Evolutionary conservation across 768 basidiomycete genomes (phyloP).

Genomic region (Termitomyces heimii): DNA sequence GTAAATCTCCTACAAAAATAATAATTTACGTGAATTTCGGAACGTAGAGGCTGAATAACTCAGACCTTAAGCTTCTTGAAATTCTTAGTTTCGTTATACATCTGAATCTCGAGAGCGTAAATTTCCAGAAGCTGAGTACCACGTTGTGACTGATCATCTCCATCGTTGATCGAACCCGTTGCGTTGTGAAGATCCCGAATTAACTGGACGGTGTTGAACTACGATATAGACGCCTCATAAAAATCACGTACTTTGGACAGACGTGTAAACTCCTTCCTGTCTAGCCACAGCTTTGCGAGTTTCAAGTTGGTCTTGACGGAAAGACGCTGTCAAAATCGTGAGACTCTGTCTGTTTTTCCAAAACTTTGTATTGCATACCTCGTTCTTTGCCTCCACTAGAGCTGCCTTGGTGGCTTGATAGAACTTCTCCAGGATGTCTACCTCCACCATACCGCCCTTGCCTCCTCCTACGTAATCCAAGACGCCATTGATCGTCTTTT

Average conservation of each 20-base stretch:
- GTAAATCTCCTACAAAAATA: slow-evolving; percentile 77
- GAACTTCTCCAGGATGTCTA: slow-evolving; percentile 89
- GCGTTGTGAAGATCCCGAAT: slow-evolving; percentile 70
- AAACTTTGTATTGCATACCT: slow-evolving; percentile 46
- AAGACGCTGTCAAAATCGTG: slow-evolving; percentile 54
- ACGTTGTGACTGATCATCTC: slow-evolving; percentile 83
- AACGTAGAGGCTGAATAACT: not conserved
- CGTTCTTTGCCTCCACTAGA: slow-evolving; percentile 92
- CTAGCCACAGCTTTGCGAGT: slow-evolving; percentile 95
- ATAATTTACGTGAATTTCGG: not conserved
- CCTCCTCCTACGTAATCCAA: slow-evolving; percentile 95
- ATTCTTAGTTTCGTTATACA: slow-evolving; percentile 97
- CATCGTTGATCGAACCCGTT: slow-evolving; percentile 55
- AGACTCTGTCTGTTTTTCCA: not conserved
- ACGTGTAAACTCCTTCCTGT: slow-evolving; percentile 84
- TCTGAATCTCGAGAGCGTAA: slow-evolving; percentile 97
- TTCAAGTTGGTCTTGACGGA: slow-evolving; percentile 96
- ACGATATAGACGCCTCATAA: not conserved
- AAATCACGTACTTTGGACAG: slow-evolving; percentile 63
- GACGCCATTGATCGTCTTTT: slow-evolving; percentile 98
- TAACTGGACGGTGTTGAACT: slow-evolving; percentile 38
- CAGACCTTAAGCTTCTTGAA: slow-evolving; percentile 90
- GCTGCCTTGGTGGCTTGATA: slow-evolving; percentile 91
- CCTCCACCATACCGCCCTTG: slow-evolving; percentile 70
- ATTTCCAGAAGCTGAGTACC: slow-evolving; percentile 95